Evolutionary conservation across 352 stramenopile species (phyloP).

Genomic region (Albugo candida): DNA sequence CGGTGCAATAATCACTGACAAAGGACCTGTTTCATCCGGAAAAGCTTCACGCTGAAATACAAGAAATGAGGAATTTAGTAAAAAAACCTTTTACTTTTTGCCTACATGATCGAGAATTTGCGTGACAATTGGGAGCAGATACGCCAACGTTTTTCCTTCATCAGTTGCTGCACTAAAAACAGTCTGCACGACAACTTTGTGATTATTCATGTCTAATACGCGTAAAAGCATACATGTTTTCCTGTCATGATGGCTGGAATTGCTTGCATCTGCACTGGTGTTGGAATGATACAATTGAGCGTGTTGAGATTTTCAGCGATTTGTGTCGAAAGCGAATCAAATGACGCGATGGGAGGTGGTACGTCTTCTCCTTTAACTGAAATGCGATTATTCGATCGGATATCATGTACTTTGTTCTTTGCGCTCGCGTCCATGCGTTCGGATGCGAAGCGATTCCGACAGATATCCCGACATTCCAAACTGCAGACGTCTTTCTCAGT

Average conservation of each 20-base stretch:
- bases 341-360: conserved; percentile 8
- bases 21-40: conserved; percentile 3
- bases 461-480: conserved; percentile 44
- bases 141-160: conserved; percentile 51
- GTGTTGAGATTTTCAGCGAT: conserved; percentile 20
- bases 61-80: too few relatives aligned
- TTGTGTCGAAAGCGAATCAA: conserved; percentile 11
- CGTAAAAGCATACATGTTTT: conserved; percentile 5
- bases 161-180: conserved; percentile 39
- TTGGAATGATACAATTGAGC: conserved; percentile 19
- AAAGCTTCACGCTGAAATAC: background rate
- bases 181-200: conserved; percentile 12
- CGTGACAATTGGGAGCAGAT: conserved; percentile 30
- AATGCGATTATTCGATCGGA: conserved; percentile 15
- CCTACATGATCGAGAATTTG: conserved; percentile 10
- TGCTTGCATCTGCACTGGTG: conserved; percentile 59
- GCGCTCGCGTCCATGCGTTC: conserved; percentile 1
- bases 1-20: conserved; percentile 32
- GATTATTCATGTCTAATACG: background rate
- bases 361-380: background rate
- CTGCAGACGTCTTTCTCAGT: conserved; percentile 75
- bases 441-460: conserved; percentile 1
- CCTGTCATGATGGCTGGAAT: conserved; percentile 26
- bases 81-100: background rate
- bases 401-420: conserved; percentile 1